phyloP scores from a whole-genome alignment of 148 eudicot species.

The Persicaria maculosa region DNA sequence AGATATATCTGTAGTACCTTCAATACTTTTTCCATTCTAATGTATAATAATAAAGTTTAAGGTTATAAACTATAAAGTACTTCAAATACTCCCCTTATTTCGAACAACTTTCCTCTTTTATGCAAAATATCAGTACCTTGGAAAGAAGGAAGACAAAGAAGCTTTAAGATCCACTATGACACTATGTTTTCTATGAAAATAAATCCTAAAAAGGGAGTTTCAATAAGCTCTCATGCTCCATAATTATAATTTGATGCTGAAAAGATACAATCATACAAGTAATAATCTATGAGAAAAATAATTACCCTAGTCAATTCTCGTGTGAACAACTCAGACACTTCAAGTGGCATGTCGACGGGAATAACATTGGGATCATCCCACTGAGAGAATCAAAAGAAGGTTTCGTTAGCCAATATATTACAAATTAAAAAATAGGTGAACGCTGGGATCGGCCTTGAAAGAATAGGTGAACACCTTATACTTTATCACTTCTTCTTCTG shows the following conservation, averaged over 20 bases:
- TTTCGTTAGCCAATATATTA: slow-evolving; percentile 9
- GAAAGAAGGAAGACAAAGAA: neutral
- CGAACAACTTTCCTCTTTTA: neutral
- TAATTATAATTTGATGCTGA: neutral
- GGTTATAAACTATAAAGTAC: neutral
- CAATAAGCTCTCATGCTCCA: neutral
- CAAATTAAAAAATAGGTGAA: neutral
- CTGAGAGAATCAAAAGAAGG: slow-evolving; percentile 28
- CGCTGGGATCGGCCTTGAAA: neutral
- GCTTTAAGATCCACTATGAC: neutral
- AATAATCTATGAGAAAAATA: slow-evolving; percentile 5
- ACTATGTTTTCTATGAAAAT: neutral
- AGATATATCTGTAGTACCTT: neutral
- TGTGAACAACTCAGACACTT: slow-evolving; percentile 83
- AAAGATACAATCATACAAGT: neutral
- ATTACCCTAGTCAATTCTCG: slow-evolving; percentile 88
- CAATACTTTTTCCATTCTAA: neutral
- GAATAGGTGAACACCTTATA: slow-evolving; percentile 46
- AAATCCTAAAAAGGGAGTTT: neutral
- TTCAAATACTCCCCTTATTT: neutral
- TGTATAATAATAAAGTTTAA: neutral
- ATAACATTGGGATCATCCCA: slow-evolving; percentile 86
- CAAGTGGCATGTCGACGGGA: slow-evolving; percentile 68
- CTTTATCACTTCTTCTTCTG: slow-evolving; percentile 65
- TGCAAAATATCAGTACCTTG: neutral